Evolutionary conservation across 2,329 filamentous ascomycete genomes (phyloP).

Genomic region (Pyricularia pennisetigena): DNA sequence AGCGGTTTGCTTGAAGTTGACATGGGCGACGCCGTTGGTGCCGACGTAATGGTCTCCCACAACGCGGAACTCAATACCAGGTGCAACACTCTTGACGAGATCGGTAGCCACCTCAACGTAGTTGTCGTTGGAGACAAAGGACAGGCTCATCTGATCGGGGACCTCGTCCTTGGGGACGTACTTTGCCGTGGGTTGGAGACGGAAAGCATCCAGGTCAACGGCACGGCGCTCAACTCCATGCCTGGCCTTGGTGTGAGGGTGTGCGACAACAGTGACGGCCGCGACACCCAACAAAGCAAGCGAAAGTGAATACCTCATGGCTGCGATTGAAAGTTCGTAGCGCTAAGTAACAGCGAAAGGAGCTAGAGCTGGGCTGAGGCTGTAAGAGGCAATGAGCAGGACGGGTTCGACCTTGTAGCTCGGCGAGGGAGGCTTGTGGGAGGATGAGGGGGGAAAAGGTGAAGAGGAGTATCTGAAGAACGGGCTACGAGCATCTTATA

Average conservation of each 20-base stretch:
- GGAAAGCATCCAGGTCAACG: constrained; percentile 22
- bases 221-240: constrained; percentile 18
- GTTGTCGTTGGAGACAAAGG: constrained; percentile 18
- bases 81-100: constrained; percentile 27
- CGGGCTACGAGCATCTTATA: background rate
- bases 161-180: constrained; percentile 20
- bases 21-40: constrained; percentile 44
- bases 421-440: background rate
- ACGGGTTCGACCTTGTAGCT: background rate
- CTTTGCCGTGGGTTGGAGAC: constrained; percentile 17
- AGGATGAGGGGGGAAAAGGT: background rate
- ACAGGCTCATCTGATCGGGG: constrained; percentile 11
- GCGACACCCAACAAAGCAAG: constrained; percentile 21
- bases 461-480: background rate
- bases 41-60: constrained; percentile 43
- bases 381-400: background rate
- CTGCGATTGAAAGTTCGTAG: background rate
- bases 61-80: constrained; percentile 35
- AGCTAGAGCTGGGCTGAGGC: background rate
- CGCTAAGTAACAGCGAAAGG: background rate
- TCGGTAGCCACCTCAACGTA: constrained; percentile 34
- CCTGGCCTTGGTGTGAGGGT: constrained; percentile 12
- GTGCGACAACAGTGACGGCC: constrained; percentile 16
- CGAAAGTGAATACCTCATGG: constrained; percentile 3
- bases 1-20: constrained; percentile 49